These are phyloP conservation scores for Trifolium fragiferum DNA, from an alignment of 306 rosid species.

Conservation along the genomic window DNA sequence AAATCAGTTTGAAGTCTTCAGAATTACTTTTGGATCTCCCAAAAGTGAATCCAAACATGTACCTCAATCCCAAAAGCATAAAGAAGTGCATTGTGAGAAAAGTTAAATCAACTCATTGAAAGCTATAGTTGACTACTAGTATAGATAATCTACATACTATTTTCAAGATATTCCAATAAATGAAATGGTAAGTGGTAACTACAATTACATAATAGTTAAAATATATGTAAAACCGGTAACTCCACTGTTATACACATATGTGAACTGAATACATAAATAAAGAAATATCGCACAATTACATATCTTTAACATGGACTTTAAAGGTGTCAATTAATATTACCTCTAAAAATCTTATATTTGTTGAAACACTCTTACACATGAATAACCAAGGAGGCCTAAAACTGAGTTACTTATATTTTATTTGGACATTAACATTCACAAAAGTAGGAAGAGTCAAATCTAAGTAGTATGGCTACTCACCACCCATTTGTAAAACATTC, in stretches of 20 bases:
- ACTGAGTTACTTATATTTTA: too few species aligned
- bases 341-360: too few species aligned
- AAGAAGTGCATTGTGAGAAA: constrained; percentile 28
- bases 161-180: constrained; percentile 6
- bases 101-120: constrained; percentile 10
- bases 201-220: not conserved
- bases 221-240: constrained; percentile 5
- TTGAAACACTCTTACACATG: too few species aligned
- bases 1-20: not conserved
- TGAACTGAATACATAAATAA: too few species aligned
- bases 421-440: too few species aligned
- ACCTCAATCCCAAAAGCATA: constrained; percentile 10
- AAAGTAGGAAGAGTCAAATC: too few species aligned
- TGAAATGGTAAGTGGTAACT: constrained; percentile 29
- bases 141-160: not conserved
- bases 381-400: too few species aligned
- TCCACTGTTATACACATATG: not conserved
- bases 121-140: constrained; percentile 15
- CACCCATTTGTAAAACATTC: too few species aligned
- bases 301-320: too few species aligned
- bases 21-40: not conserved
- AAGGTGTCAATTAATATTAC: too few species aligned
- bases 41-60: not conserved
- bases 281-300: too few species aligned
- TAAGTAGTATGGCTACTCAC: too few species aligned